phyloP scores from a whole-genome alignment of 805 yeast species.

The Nakazawaea holstii region DNA sequence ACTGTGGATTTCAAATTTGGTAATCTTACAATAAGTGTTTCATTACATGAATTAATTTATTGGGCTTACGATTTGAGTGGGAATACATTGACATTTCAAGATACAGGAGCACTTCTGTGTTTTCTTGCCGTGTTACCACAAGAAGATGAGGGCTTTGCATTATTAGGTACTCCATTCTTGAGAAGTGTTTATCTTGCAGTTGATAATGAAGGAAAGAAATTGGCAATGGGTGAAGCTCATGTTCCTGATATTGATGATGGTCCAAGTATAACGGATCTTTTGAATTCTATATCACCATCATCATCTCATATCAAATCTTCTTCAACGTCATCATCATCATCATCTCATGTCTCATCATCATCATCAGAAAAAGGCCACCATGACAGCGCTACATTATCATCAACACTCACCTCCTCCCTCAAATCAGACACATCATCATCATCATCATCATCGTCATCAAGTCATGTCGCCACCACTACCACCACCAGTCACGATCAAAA shows the following conservation, averaged over 20 bases:
- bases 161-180: constrained; percentile 57
- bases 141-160: constrained; percentile 38
- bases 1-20: constrained; percentile 49
- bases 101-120: constrained; percentile 52
- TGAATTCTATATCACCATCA: not conserved
- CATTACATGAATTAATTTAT: constrained; percentile 41
- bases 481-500: too few species aligned
- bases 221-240: constrained; percentile 52
- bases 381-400: not conserved
- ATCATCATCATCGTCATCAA: constrained; percentile 2
- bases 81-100: constrained; percentile 37
- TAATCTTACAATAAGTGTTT: constrained; percentile 41
- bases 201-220: constrained; percentile 48
- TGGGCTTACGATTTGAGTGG: constrained; percentile 31
- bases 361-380: not conserved
- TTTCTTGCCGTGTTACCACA: constrained; percentile 45
- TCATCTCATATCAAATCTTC: too few species aligned
- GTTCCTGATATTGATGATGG: constrained; percentile 1
- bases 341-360: not conserved
- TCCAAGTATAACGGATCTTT: not conserved
- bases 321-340: not conserved
- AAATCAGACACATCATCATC: not conserved
- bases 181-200: constrained; percentile 52
- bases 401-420: not conserved
- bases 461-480: not conserved